phyloP scores from a whole-genome alignment of 495 filamentous ascomycete species.

The Penicillium desertorum region DNA sequence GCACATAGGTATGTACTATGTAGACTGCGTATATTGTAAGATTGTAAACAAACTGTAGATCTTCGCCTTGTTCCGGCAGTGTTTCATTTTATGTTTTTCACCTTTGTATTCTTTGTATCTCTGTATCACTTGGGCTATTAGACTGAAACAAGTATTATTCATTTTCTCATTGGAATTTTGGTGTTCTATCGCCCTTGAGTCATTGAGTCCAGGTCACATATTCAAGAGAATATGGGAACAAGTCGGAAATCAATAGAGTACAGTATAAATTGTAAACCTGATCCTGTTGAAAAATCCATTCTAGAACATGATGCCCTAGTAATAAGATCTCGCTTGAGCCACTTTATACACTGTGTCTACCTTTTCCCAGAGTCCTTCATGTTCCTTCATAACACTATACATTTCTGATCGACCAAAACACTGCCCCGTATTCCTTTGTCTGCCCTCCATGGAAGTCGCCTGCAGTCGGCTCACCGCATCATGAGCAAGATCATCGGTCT shows the following conservation, averaged over 20 bases:
- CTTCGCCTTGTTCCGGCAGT: background rate
- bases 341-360: slow-evolving; percentile 48
- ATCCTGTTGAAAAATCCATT: too few relatives aligned
- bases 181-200: background rate
- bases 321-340: too few relatives aligned
- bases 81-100: background rate
- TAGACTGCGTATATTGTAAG: background rate
- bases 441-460: too few relatives aligned
- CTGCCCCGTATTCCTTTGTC: too few relatives aligned
- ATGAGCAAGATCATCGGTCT: too few relatives aligned
- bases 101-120: background rate
- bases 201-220: background rate
- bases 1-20: too few relatives aligned
- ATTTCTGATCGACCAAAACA: slow-evolving; percentile 21
- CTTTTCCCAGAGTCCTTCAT: slow-evolving; percentile 64
- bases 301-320: too few relatives aligned
- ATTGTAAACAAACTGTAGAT: slow-evolving; percentile 7
- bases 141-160: background rate
- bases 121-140: background rate
- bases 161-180: background rate
- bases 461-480: too few relatives aligned
- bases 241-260: background rate
- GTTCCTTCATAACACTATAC: slow-evolving; percentile 58
- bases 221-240: background rate
- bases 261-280: background rate